Evolutionary conservation across 345 rosid genomes (phyloP), one percentile per base, ranked within the genome.

Genomic region (Bruguiera parviflora): DNA sequence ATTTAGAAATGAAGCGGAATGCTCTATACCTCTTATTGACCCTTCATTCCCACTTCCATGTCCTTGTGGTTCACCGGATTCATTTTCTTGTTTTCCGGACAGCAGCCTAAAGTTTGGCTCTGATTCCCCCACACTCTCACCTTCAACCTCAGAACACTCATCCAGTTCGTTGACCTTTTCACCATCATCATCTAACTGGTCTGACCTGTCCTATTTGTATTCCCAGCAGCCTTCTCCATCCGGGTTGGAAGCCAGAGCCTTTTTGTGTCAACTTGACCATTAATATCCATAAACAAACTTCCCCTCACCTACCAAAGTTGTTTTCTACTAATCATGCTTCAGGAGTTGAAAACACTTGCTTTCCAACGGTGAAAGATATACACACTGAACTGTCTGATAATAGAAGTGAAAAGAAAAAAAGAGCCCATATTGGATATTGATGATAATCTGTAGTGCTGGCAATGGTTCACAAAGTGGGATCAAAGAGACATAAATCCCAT

Each of bases 171-270:
- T 86, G 67, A 70, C 82, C 67, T 86, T 88, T 71, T 88, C 93
- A 59, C 93, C 93, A 29, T 83, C 89, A 10, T 86, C 90, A 39
- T 83, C 90, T 58, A 88, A 84, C 71, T 86, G 90, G 90, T 86
- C 90, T 62, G 92, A 88, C 82, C 72, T 81, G 29, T 80, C 87
- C 27, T 81, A 74, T 77, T 72, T 79, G 57, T 84, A 87, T 61
- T 85, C 89, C 59, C 85, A 64, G 78, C 93, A 80, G 69, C 86
- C 90, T 78, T 83, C 88, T 53, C 93, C 93, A 25, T 84, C 93
- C 57, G 75, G 79, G 64, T 20, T 72, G 74, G 88, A 83, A 70
- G 62, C 82, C 61, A 5, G 83, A 84, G 61, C 72, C 62, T 31
- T 70, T 63, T 73, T 53, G 64, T 55, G 63, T 53, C 32, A 77